Conservation (phyloP, 2,329 filamentous ascomycete genomes). For the Calonectria pseudoturangicola region DNA sequence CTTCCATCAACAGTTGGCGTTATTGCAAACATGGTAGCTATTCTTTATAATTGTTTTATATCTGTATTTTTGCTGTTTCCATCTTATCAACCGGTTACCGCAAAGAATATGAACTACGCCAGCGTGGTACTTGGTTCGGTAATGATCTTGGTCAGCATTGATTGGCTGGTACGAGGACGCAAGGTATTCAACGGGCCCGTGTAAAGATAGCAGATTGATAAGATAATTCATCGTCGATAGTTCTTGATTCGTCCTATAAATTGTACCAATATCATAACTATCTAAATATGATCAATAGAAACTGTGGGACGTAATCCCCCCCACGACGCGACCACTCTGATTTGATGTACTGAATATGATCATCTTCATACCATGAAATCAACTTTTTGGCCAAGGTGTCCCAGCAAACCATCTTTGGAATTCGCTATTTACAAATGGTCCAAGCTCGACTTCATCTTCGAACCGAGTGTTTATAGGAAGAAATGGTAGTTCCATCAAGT, state of each 20-base stretch:
- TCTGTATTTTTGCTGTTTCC: slow-evolving; percentile 29
- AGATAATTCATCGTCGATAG: too few species aligned
- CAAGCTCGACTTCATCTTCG: slow-evolving; percentile 29
- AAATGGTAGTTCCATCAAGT: background rate
- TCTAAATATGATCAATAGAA: too few species aligned
- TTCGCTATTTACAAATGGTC: slow-evolving; percentile 21
- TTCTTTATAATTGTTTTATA: slow-evolving; percentile 15
- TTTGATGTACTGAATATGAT: too few species aligned
- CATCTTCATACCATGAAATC: background rate
- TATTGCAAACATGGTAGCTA: slow-evolving; percentile 13
- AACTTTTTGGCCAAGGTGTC: background rate
- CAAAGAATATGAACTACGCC: slow-evolving; percentile 35
- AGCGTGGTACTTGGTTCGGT: slow-evolving; percentile 14
- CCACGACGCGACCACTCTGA: too few species aligned
- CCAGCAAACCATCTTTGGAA: slow-evolving; percentile 27
- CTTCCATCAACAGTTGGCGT: slow-evolving; percentile 11
- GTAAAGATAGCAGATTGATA: background rate
- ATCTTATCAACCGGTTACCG: slow-evolving; percentile 16
- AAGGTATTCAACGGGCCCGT: background rate
- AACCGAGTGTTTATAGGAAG: background rate
- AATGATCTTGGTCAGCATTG: background rate
- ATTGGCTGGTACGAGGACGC: slow-evolving; percentile 3
- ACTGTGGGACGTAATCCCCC: too few species aligned
- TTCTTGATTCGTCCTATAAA: background rate
- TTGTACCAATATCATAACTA: too few species aligned